A percentile compares a stretch with the other conserved stretches of the same genome.
Conservation (phyloP, 1,139 yeast genomes). For the Debaryomyces nepalensis region DNA sequence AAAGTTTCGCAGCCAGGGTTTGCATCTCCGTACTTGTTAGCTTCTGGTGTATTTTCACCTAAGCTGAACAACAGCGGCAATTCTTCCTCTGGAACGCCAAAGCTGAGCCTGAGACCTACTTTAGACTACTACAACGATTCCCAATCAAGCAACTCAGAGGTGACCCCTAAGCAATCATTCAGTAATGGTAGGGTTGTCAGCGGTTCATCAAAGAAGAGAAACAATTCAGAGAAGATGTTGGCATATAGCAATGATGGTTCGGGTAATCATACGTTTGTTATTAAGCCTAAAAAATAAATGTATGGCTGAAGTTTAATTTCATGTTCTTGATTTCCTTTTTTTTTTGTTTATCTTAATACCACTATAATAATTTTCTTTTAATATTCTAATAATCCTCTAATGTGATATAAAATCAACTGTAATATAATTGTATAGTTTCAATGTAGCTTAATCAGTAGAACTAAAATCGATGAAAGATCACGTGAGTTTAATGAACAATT, state of each 20-base stretch:
- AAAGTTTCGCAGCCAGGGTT: conserved; percentile 45
- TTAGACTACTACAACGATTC: conserved; percentile 8
- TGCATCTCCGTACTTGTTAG: conserved; percentile 63
- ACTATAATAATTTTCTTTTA: not conserved
- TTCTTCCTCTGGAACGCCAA: conserved; percentile 31
- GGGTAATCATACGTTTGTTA: conserved; percentile 46
- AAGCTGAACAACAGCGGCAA: conserved; percentile 34
- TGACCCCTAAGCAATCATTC: conserved; percentile 30
- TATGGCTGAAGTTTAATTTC: not conserved
- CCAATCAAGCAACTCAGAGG: conserved; percentile 13
- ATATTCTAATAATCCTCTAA: conserved; percentile 1
- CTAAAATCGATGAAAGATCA: not conserved
- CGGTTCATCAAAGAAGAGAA: conserved; percentile 31
- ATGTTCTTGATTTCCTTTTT: not conserved
- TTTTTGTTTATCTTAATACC: not conserved
- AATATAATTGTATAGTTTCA: conserved; percentile 6
- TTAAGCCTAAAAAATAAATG: conserved; percentile 38
- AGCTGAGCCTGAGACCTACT: conserved; percentile 16
- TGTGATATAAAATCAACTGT: conserved; percentile 1
- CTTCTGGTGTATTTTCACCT: conserved; percentile 59
- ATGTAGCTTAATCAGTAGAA: too few species aligned
- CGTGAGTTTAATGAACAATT: conserved; percentile 8
- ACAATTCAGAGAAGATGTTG: conserved; percentile 38
- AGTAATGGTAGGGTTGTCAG: conserved; percentile 32
- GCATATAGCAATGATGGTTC: conserved; percentile 51